These are phyloP conservation scores for Pythium aquatile DNA, from an alignment of 352 stramenopile species.

Conservation along the genomic window DNA sequence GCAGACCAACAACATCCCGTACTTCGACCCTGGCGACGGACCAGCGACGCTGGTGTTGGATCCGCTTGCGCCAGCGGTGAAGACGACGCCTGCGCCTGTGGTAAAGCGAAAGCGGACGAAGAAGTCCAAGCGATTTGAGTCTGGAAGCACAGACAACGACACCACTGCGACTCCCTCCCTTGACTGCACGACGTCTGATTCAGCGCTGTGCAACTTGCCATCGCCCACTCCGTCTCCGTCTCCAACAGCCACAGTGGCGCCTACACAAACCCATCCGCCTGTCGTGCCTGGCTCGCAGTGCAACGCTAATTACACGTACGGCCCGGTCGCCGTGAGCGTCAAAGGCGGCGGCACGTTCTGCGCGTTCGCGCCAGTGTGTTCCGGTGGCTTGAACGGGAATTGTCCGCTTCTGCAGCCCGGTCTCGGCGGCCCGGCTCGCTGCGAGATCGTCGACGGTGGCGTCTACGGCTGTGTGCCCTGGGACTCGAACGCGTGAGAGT, in stretches of 20 bases:
- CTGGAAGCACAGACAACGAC: neutral
- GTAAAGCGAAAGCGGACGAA: neutral
- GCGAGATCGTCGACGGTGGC: constrained; percentile 1
- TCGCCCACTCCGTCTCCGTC: neutral
- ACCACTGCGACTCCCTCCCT: neutral
- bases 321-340: constrained; percentile 19
- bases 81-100: neutral
- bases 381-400: constrained; percentile 5
- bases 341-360: constrained; percentile 25
- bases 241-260: neutral
- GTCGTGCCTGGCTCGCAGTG: constrained; percentile 6
- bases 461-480: constrained; percentile 19
- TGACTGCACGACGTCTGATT: neutral
- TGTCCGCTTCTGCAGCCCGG: constrained; percentile 22
- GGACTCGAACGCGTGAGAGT: neutral
- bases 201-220: neutral
- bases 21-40: neutral
- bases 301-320: constrained; percentile 1
- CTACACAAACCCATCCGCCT: neutral
- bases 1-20: neutral
- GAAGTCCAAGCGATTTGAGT: neutral
- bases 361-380: constrained; percentile 15
- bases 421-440: constrained; percentile 3
- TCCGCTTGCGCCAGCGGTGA: neutral
- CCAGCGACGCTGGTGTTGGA: neutral